Evolutionary conservation across 768 basidiomycete genomes (phyloP).

Genomic region (Suillus placidus): DNA sequence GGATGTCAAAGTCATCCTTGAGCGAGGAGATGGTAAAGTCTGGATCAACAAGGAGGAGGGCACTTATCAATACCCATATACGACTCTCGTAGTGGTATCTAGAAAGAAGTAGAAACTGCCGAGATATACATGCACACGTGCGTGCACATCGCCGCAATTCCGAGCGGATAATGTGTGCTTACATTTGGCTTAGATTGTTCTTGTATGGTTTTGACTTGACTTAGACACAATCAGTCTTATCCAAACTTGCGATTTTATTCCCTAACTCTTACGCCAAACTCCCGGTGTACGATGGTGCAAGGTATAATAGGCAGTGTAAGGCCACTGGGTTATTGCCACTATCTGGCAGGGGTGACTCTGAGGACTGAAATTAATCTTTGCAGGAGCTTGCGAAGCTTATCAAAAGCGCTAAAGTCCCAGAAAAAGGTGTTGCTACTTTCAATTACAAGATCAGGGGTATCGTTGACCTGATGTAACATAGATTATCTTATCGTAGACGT

Average conservation of each 20-base stretch:
- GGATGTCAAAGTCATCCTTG: conserved; percentile 57
- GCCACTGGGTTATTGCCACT: not conserved
- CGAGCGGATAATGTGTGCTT: not conserved
- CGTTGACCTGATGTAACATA: conserved; percentile 7
- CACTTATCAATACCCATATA: conserved; percentile 80
- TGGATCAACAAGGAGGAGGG: conserved; percentile 82
- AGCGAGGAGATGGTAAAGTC: conserved; percentile 59
- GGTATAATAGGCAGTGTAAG: conserved; percentile 6
- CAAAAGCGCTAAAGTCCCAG: conserved; percentile 60
- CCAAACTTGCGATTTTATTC: not conserved
- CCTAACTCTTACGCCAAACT: not conserved
- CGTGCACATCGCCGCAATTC: not conserved
- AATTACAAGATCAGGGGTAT: not conserved
- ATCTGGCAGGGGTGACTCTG: not conserved
- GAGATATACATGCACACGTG: not conserved
- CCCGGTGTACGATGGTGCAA: conserved; percentile 2
- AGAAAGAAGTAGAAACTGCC: conserved; percentile 39
- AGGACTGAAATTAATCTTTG: conserved; percentile 7
- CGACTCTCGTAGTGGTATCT: conserved; percentile 60
- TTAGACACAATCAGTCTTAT: not conserved
- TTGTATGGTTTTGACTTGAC: not conserved
- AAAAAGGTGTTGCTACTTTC: conserved; percentile 38
- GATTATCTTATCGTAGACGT: conserved; percentile 84
- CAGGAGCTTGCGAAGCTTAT: conserved; percentile 74
- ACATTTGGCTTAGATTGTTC: not conserved